A percentile compares a stretch with the other conserved stretches of the same genome.
phyloP scores from a whole-genome alignment of 371 early-diverging fungal species.

The Nosema muscidifuracis region DNA sequence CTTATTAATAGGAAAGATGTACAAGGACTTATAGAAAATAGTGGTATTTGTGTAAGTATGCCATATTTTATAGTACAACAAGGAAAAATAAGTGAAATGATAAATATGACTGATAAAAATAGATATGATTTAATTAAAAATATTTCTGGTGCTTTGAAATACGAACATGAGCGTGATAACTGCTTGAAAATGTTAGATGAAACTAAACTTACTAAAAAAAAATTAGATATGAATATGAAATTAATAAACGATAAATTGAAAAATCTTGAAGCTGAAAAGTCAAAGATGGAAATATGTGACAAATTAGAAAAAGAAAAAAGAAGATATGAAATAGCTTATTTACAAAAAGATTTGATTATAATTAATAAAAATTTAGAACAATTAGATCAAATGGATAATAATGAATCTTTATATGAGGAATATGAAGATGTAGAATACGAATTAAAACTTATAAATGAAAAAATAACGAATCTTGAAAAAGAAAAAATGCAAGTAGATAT shows the following conservation, averaged over 20 bases:
- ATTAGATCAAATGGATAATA: constrained; percentile 35
- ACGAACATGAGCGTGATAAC: constrained; percentile 82
- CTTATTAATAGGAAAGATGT: constrained; percentile 76
- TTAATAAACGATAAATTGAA: constrained; percentile 77
- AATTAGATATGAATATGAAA: constrained; percentile 76
- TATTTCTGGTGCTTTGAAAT: constrained; percentile 90
- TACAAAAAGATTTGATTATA: constrained; percentile 66
- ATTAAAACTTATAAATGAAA: constrained; percentile 70
- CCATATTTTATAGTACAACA: constrained; percentile 94
- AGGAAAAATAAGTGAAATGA: constrained; percentile 83
- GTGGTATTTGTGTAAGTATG: constrained; percentile 75
- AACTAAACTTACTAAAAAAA: constrained; percentile 67
- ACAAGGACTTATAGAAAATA: constrained; percentile 81
- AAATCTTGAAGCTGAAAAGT: constrained; percentile 83
- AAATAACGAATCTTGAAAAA: constrained; percentile 51
- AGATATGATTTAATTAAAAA: constrained; percentile 82
- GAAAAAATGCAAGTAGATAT: constrained; percentile 64
- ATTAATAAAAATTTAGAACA: constrained; percentile 64
- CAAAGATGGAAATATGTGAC: constrained; percentile 66
- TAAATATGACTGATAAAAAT: constrained; percentile 80
- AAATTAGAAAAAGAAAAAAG: constrained; percentile 61
- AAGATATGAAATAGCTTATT: constrained; percentile 61
- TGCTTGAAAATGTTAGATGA: constrained; percentile 82
- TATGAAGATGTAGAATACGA: constrained; percentile 61
- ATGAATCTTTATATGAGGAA: constrained; percentile 40